phyloP scores from a whole-genome alignment of 164 flowering plant genomes.

The Platanus orientalis region DNA sequence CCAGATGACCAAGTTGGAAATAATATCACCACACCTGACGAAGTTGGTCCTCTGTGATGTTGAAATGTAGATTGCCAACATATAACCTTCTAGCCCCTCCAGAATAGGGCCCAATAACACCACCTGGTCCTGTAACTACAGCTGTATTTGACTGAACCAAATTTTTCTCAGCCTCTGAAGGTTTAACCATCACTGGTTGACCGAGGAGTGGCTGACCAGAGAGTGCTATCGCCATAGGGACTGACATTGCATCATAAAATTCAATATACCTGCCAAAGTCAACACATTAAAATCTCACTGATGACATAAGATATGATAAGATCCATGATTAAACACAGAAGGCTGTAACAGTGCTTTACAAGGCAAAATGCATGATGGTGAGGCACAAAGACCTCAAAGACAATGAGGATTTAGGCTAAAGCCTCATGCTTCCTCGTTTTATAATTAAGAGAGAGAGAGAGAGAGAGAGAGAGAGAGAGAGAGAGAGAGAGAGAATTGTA shows the following conservation, averaged over 20 bases:
- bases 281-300: background rate
- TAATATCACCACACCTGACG: slow-evolving; percentile 51
- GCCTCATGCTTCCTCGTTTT: too few species aligned
- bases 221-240: slow-evolving; percentile 96
- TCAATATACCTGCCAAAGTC: slow-evolving; percentile 66
- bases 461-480: too few species aligned
- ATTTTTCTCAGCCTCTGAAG: slow-evolving; percentile 97
- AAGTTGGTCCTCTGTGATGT: slow-evolving; percentile 81
- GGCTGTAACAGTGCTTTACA: too few species aligned
- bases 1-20: background rate
- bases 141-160: slow-evolving; percentile 75
- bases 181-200: slow-evolving; percentile 92
- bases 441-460: too few species aligned
- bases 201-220: slow-evolving; percentile 90
- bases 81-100: slow-evolving; percentile 84
- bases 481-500: too few species aligned
- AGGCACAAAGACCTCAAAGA: too few species aligned
- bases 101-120: slow-evolving; percentile 53
- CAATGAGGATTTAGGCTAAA: too few species aligned
- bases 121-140: slow-evolving; percentile 45
- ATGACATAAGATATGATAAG: too few species aligned
- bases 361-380: too few species aligned
- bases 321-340: too few species aligned
- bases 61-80: slow-evolving; percentile 85
- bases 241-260: slow-evolving; percentile 94